Base-by-base conservation (phyloP, 306 rosid species). In the Prunus mume region DNA sequence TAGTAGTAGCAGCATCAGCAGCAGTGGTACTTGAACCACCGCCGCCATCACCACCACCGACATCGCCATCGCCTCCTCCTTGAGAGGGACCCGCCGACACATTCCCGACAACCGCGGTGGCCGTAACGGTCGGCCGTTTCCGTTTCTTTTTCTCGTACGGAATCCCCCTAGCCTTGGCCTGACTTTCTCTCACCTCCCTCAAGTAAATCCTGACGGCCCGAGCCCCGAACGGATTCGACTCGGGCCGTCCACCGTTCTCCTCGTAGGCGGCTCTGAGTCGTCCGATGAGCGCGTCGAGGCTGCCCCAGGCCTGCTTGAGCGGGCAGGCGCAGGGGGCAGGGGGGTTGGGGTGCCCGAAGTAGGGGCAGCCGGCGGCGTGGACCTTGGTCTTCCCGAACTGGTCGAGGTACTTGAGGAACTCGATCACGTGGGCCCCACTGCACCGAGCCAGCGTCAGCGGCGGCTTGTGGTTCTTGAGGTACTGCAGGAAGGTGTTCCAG, bases 341-440 rank as follows among this genome's bases (percentile, higher is more conserved):
- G 18, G 99, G 99, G 72, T 83, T 92, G 0, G 91, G 96, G 65
- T 95, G 92, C 0, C 98, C 98, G 45, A 87, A 92, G 34, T 92
- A 88, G 0, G 98, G 98, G 25, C 99, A 95, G 3, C 92, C 97
- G 0, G 89, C 2, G 2, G 74, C 47, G 76, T 95, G 99, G 5
- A 95, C 97, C 81, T 94, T 94, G 0, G 98, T 94, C 73, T 94
- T 94, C 9, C 98, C 98, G 51, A 94, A 94, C 81, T 95, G 99
- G 69, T 95, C 99, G 12, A 95, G 73, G 65, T 95, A 95, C 76
- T 92, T 95, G 60, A 95, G 71, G 85, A 92, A 95, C 56, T 95
- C 99, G 71, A 95, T 90, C 74, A 95, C 99, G 78, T 95, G 98
- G 2, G 99, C 99, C 7, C 99, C 99, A 72, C 99, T 95, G 90